Base-by-base conservation (phyloP, 2,329 filamentous ascomycete genomes). In the Alternaria sp. region DNA sequence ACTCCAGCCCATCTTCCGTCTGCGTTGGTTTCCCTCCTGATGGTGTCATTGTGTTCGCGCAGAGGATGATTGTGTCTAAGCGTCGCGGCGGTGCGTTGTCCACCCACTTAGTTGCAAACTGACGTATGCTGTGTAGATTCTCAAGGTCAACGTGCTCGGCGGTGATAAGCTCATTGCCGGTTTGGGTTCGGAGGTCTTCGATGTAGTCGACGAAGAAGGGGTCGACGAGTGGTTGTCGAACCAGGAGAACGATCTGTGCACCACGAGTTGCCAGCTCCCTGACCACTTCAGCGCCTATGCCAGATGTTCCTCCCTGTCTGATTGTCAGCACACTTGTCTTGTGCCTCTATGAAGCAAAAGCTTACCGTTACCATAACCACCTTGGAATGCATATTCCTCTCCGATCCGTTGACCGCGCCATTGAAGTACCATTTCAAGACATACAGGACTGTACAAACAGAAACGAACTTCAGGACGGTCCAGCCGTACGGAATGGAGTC, bases 41-140 rank as follows among this genome's bases (percentile, higher is more conserved):
- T 3, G 92, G 89, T 5, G 90, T 92, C 67, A 93, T 82, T 0
- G 90, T 90, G 44, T 91, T 91, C 9, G 90, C 95, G 77, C 93
- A 97, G 18, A 99, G 85, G 20, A 99, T 87, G 47, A 99, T 83
- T 88, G 94, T 94, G 78, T 99, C 95, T 7, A 99, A 82, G 48
- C 96, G 85, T 57, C 96, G 86, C 8, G 94, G 92, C 3, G 95
- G 94, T 22, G 91, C 87, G 78, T 97, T 98, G 78, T 99, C 94
- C 67, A 99, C 93, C 94, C 96, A 99, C 82, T 93, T 94, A 0
- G 95, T 99, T 12, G 95, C 95, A 77, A 99, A 99, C 64, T 89
- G 86, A 39, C 95, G 91, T 70, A 99, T 90, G 77, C 92, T 96
- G 77, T 97, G 88, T n/a, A 99, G 83, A 16, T 91, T 94, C 12